Evolutionary conservation across 2,329 filamentous ascomycete genomes (phyloP).

Genomic region (Aspergillus brunneoviolaceus): DNA sequence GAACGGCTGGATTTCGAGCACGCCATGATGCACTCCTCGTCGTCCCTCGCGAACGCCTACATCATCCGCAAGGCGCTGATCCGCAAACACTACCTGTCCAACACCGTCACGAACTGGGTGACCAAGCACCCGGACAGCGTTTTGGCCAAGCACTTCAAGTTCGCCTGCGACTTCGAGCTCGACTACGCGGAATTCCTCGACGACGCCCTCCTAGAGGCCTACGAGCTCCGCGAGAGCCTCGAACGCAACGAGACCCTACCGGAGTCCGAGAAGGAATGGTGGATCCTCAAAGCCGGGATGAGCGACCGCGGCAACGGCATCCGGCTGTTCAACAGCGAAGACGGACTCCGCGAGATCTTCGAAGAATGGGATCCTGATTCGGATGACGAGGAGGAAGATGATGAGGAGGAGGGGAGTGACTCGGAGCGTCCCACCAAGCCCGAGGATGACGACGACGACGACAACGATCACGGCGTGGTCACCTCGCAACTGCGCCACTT

Average conservation of each 20-base stretch:
- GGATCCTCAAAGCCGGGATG: conserved; percentile 98
- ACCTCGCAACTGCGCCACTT: conserved; percentile 94
- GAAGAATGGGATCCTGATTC: conserved; percentile 79
- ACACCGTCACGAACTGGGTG: conserved; percentile 80
- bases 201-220: conserved; percentile 86
- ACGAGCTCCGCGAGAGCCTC: conserved; percentile 78
- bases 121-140: conserved; percentile 75
- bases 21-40: conserved; percentile 60
- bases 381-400: conserved; percentile 46
- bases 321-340: conserved; percentile 79
- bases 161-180: conserved; percentile 83
- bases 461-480: conserved; percentile 59
- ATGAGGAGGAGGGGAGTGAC: conserved; percentile 36
- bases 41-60: conserved; percentile 79
- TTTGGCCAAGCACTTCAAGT: conserved; percentile 69
- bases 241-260: conserved; percentile 68
- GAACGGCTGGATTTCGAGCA: conserved; percentile 84
- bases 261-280: conserved; percentile 71
- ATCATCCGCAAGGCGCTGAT: conserved; percentile 95
- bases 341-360: conserved; percentile 82
- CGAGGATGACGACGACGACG: conserved; percentile 30
- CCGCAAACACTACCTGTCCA: conserved; percentile 87
- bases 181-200: conserved; percentile 97
- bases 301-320: conserved; percentile 95
- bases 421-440: conserved; percentile 38